Base-by-base conservation (phyloP, 768 basidiomycete species). In the Mycena vulgaris region DNA sequence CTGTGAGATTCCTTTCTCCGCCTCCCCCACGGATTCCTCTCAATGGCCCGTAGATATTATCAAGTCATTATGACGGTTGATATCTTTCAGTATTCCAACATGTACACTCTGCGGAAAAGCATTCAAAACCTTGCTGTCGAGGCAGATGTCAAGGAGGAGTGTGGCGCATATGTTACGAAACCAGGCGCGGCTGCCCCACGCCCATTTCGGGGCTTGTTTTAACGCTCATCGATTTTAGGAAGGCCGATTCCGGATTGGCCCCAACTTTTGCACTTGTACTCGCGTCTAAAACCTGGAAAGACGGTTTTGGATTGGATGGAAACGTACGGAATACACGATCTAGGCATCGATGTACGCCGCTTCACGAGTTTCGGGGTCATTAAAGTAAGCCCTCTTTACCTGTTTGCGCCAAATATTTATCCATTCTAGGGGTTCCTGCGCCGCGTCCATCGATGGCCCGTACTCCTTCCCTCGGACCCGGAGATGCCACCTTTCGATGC, bases 281-380 rank as follows among this genome's bases (percentile, higher is more conserved):
- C 97, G 10, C 87, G 93, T 45, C 82, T 99, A 25, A 90, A 91
- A 73, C 90, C 95, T 1, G 96, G 95, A 14, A 90, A 90, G 64
- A 94, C 95, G 0, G 86, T 99, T 6, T 87, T 89, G 30, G 91
- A 95, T 49, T 99, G 98, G 97, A 94, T 96, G 85, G 89, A 94
- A 74, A 84, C 84, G 47, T 86, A 95, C 74, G 84, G 90, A 25
- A 89, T 96, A 21, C 87, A 91, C 56, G 82, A 84, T 8, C 80
- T 91, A 25, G 95, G 94, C 2, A 92, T 99, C 60, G 98, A 99
- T 78, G 88, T 95, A 10, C 89, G 97, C 11, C 89, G 98, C n/a
- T 98, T 99, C 80, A 91, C 95, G 21, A 96, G 94, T 69, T 99
- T 99, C 76, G 98, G 98, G 7, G 94, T 99, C 27, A 97, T 99